phyloP scores from a whole-genome alignment of 2,329 filamentous ascomycete genomes.

The Penicillium sp. region DNA sequence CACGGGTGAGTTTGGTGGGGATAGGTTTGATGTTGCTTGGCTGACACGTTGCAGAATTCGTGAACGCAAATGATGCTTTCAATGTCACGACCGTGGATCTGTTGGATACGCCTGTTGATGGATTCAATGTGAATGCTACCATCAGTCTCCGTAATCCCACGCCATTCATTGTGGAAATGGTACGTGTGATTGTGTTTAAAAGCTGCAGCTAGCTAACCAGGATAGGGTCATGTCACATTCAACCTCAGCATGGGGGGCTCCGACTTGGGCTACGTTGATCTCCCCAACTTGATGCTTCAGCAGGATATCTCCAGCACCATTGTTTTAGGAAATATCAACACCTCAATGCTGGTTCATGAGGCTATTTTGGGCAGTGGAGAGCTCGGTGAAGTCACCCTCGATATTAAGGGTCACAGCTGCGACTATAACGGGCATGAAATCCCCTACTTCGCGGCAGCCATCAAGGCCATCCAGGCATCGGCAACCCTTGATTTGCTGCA shows the following conservation, averaged over 20 bases:
- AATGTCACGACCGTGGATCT: slow-evolving; percentile 24
- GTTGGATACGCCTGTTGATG: slow-evolving; percentile 15
- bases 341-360: slow-evolving; percentile 18
- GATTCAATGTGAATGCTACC: slow-evolving; percentile 29
- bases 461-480: slow-evolving; percentile 19
- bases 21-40: background rate
- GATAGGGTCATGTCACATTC: slow-evolving; percentile 23
- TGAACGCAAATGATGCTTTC: slow-evolving; percentile 19
- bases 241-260: slow-evolving; percentile 24
- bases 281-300: slow-evolving; percentile 21
- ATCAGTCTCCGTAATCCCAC: slow-evolving; percentile 22
- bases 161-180: slow-evolving; percentile 23
- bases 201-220: background rate
- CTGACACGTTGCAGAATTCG: slow-evolving; percentile 15
- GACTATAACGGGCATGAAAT: slow-evolving; percentile 27
- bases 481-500: slow-evolving; percentile 20
- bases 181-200: slow-evolving; percentile 1
- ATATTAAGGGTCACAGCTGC: slow-evolving; percentile 22
- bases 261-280: slow-evolving; percentile 21
- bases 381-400: slow-evolving; percentile 21
- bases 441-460: slow-evolving; percentile 26
- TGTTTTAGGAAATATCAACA: slow-evolving; percentile 20
- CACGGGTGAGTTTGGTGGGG: slow-evolving; percentile 11
- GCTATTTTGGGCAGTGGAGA: slow-evolving; percentile 17
- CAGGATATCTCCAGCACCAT: slow-evolving; percentile 8